Base-by-base conservation (phyloP, 305 asterid species). In the Andrographis paniculata region DNA sequence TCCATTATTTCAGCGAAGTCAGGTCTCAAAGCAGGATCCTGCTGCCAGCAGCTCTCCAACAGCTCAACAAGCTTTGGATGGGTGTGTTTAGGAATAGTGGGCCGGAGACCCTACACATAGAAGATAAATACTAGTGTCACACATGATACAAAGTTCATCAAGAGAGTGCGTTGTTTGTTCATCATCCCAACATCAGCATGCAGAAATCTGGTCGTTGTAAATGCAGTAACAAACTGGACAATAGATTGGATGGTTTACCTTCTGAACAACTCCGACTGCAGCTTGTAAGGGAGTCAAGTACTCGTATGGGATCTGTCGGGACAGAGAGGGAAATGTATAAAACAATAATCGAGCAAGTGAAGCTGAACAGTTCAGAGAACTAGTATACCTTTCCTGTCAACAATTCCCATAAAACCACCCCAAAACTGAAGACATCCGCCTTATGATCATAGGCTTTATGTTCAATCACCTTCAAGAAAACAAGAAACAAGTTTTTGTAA, bases 31-130 rank as follows among this genome's bases (percentile, higher is more conserved):
- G 80, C 60, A 42, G 94, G 79, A 50, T 88, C 94, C 65, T 84
- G 89, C 71, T 79, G 81, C 97, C 97, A 88, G 79, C 97, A 88
- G 61, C 73, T 74, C 71, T 84, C 93, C 14, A 88, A 91, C 67
- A 88, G 94, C 76, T 77, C 93, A 44, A 66, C 70, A 52, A 88
- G 82, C 70, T 65, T 76, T 28, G 87, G 79, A 60, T 62, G 88
- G 51, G 93, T 79, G 55, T 74, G 62, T 61, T 79, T 79, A 4
- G 97, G 95, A 35, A 85, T 82, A 43, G 80, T 75, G 24, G 97
- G 97, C 23, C 97, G 73, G 35, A 88, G 82, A 45, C 91, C 93
- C 97, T 88, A 50, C 49, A 20, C 56, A 14, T 24, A 16, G 30
- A 37, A 45, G 27, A 46, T 14, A 31, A 50, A 6, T 23, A 9